A percentile compares a stretch with the other conserved stretches of the same genome.
Evolutionary conservation across 2,329 filamentous ascomycete genomes (phyloP).

Genomic region (Aspergillus chevalieri): DNA sequence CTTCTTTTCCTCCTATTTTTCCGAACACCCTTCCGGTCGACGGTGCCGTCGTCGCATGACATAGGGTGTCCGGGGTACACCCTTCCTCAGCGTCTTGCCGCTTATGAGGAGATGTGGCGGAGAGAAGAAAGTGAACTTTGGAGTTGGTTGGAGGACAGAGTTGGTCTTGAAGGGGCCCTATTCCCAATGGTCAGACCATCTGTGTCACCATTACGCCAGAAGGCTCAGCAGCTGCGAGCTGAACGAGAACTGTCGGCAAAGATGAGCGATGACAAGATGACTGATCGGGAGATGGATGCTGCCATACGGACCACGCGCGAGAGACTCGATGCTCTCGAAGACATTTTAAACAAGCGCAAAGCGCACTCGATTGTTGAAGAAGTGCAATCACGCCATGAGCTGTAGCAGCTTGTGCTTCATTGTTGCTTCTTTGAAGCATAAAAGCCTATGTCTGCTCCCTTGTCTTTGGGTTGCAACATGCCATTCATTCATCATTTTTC

Average conservation of each 20-base stretch:
- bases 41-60: conserved; percentile 30
- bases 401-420: conserved; percentile 8
- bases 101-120: conserved; percentile 91
- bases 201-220: conserved; percentile 40
- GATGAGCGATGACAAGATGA: conserved; percentile 61
- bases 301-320: conserved; percentile 83
- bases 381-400: conserved; percentile 17
- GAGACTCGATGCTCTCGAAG: conserved; percentile 69
- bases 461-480: not conserved
- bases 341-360: conserved; percentile 59
- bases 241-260: conserved; percentile 49
- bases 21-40: conserved; percentile 37
- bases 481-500: conserved; percentile 1
- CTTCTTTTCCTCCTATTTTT: conserved; percentile 71
- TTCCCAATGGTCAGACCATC: conserved; percentile 26
- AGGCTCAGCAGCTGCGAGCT: conserved; percentile 26
- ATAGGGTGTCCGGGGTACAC: conserved; percentile 36
- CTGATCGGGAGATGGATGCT: conserved; percentile 67
- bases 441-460: not conserved
- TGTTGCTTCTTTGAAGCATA: not conserved
- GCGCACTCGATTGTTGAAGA: conserved; percentile 12
- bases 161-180: conserved; percentile 59
- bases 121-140: conserved; percentile 82
- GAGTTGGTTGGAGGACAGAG: conserved; percentile 87
- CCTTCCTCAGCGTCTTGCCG: conserved; percentile 63